Percentiles rank a stretch among this genome's conserved stretches.
Conservation (phyloP, 2,329 filamentous ascomycete species). For the Exserohilum turcica region DNA sequence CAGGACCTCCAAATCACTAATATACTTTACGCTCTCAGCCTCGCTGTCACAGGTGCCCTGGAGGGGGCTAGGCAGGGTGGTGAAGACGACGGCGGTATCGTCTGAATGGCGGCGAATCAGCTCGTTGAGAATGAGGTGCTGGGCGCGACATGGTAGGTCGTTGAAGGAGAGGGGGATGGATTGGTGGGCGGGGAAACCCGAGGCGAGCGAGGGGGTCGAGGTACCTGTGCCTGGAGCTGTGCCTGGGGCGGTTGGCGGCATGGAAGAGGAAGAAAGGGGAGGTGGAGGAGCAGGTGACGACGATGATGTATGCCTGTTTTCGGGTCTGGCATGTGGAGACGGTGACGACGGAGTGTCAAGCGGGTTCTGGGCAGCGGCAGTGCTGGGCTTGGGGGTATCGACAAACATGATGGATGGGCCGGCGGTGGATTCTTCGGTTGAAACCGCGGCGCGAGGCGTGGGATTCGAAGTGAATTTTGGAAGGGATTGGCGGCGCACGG, state of each 20-base stretch:
- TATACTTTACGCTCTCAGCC: slow-evolving; percentile 71
- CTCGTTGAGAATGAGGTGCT: slow-evolving; percentile 86
- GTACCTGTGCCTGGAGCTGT: slow-evolving; percentile 1
- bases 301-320: neutral
- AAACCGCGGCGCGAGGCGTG: slow-evolving; percentile 71
- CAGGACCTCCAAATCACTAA: slow-evolving; percentile 78
- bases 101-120: slow-evolving; percentile 62
- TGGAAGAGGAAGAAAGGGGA: slow-evolving; percentile 1
- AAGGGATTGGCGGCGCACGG: slow-evolving; percentile 60
- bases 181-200: slow-evolving; percentile 62
- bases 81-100: slow-evolving; percentile 76
- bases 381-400: slow-evolving; percentile 46
- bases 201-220: slow-evolving; percentile 23
- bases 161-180: slow-evolving; percentile 79
- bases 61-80: slow-evolving; percentile 78
- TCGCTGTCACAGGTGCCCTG: slow-evolving; percentile 77
- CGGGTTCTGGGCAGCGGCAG: slow-evolving; percentile 26
- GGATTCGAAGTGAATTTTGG: slow-evolving; percentile 74
- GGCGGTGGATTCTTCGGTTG: slow-evolving; percentile 62
- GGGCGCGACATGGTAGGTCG: slow-evolving; percentile 80
- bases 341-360: slow-evolving; percentile 16
- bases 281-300: neutral
- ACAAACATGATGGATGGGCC: slow-evolving; percentile 79
- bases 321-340: neutral
- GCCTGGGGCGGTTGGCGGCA: slow-evolving; percentile 1